Evolutionary conservation across 1,284 basidiomycete genomes (phyloP), one percentile per base, ranked within the genome.

Genomic region (Ustilago bromivora): DNA sequence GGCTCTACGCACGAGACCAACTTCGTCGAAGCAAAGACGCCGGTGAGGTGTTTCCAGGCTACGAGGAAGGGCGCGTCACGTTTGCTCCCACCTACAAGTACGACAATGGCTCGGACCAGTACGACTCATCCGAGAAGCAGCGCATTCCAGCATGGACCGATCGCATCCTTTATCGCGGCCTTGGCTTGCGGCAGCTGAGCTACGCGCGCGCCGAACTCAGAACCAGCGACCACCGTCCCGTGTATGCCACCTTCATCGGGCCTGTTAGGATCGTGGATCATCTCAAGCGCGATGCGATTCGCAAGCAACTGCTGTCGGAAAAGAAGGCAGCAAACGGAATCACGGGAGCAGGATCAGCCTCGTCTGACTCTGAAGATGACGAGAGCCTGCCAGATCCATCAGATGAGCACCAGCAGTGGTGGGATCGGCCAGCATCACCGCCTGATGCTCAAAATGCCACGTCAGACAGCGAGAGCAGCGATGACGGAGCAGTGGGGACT

Each of bases 91-190:
- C 95, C 4, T 96, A 96, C 87, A 91, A 92, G 75, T 95, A 94
- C 84, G 93, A 96, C 85, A 87, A 88, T 53, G 88, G 88, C 5
- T 87, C 94, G 9, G 92, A 96, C 76, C 89, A 89, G 55, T 99
- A 98, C 86, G 97, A 99, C 86, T 93, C 94, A 3, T 94, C 94
- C 76, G 97, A 99, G 87, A 99, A 99, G 88, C 91, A 92, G 89
- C 91, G 97, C 8, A 93, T 98, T 84, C 97, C 97, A 1, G 94
- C 96, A 9, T 99, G 96, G 96, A 99, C 84, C 7, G 84, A 85
- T 61, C 80, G 84, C 28, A 91, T 99, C 15, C 86, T 99, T 58
- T 97, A 92, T 88, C 91, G 91, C 9, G 62, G 84, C 40, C 78
- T 68, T 28, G 68, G 64, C 7, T 54, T 77, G 34, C 61, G 61